Evolutionary conservation across 176 grass and related monocot genomes (phyloP).

Genomic region (Hordeum marinum): DNA sequence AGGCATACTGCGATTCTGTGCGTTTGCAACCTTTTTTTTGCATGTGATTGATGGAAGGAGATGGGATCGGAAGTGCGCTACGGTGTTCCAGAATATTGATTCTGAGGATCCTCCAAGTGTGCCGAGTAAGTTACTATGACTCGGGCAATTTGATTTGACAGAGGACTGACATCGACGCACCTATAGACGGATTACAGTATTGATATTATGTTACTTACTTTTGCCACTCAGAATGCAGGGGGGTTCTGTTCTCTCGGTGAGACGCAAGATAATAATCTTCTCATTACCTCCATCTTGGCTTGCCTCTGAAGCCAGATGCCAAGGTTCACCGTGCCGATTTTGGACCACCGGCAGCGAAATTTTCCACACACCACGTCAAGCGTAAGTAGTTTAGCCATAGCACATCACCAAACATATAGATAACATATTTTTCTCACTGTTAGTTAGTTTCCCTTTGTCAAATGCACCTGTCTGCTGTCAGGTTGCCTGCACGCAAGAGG

Average conservation of each 20-base stretch:
- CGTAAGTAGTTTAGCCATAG: neutral
- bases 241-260: neutral
- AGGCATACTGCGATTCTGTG: neutral
- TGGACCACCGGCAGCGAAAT: neutral
- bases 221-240: neutral
- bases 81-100: conserved; percentile 14
- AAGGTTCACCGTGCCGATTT: neutral
- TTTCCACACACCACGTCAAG: neutral
- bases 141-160: neutral
- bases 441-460: neutral
- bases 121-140: neutral
- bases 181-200: conserved; percentile 14
- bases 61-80: neutral
- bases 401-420: neutral
- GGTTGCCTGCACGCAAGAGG: conserved; percentile 3
- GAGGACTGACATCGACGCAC: neutral
- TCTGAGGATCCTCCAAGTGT: conserved; percentile 4
- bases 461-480: neutral
- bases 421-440: neutral
- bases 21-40: conserved; percentile 1
- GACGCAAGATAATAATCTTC: neutral
- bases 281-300: conserved; percentile 1
- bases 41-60: conserved; percentile 6
- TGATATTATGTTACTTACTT: conserved; percentile 5
- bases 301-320: conserved; percentile 17